Evolutionary conservation across 345 rosid genomes (phyloP).

Genomic region (Stellera chamaejasme): DNA sequence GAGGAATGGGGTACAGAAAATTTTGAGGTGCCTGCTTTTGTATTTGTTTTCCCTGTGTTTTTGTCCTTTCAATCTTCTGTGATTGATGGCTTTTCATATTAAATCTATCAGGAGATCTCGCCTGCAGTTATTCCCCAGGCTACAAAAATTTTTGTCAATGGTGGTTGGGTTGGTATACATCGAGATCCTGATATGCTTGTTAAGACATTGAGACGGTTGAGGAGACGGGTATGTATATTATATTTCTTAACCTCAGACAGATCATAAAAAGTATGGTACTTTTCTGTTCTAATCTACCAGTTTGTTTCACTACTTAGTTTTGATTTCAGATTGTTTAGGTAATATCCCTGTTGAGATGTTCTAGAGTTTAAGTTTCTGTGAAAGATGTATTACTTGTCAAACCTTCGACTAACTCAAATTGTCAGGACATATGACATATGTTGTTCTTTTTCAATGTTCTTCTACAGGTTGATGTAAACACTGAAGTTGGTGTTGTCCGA

Average conservation of each 20-base stretch:
- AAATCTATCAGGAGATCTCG: slow-evolving; percentile 68
- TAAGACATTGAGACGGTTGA: slow-evolving; percentile 77
- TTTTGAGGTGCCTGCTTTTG: slow-evolving; percentile 58
- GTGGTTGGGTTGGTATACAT: slow-evolving; percentile 98
- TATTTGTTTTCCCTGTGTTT: neutral
- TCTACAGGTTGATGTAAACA: slow-evolving; percentile 84
- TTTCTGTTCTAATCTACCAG: too few species aligned
- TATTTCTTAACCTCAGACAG: neutral
- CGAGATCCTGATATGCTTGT: slow-evolving; percentile 99
- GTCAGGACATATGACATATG: too few species aligned
- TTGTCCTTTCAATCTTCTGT: slow-evolving; percentile 1
- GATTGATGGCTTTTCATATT: slow-evolving; percentile 1
- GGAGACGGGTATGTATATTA: slow-evolving; percentile 64
- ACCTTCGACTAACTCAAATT: too few species aligned
- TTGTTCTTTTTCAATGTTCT: too few species aligned
- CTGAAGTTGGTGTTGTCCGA: slow-evolving; percentile 98
- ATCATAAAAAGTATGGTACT: too few species aligned
- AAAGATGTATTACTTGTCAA: too few species aligned
- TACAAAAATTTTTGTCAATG: slow-evolving; percentile 90
- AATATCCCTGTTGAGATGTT: too few species aligned
- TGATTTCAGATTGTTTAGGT: too few species aligned
- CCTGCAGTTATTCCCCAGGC: slow-evolving; percentile 95
- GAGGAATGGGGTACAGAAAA: slow-evolving; percentile 99
- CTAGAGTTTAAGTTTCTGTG: too few species aligned
- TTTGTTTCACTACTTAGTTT: too few species aligned